These are phyloP conservation scores for Cucumis melo DNA, from an alignment of 306 rosid species.

Conservation along the genomic window DNA sequence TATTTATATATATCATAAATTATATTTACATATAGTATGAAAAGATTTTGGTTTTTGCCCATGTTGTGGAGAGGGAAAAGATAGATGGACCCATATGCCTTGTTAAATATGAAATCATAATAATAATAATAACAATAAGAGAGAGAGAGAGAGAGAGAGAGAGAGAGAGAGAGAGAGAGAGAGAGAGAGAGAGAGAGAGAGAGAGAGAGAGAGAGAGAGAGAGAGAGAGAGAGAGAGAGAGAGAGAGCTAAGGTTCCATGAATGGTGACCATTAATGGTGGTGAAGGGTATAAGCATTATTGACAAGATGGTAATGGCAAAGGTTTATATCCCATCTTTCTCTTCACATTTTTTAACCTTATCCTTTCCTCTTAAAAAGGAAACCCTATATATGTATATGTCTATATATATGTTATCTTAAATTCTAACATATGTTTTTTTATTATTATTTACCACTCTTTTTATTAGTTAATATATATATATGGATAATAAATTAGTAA, in stretches of 20 bases:
- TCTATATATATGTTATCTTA: too few relatives aligned
- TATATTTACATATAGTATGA: not conserved
- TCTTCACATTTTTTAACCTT: not conserved
- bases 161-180: too few relatives aligned
- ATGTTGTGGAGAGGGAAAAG: not conserved
- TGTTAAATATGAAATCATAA: not conserved
- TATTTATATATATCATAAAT: not conserved
- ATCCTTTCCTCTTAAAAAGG: not conserved
- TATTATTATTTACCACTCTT: too few relatives aligned
- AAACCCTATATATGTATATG: not conserved
- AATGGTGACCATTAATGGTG: conserved; percentile 6
- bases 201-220: not conserved
- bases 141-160: not conserved
- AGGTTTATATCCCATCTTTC: not conserved
- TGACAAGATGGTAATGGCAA: not conserved
- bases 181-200: not conserved
- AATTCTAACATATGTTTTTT: too few relatives aligned
- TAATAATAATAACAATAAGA: too few relatives aligned
- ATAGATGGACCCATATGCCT: not conserved
- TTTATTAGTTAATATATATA: too few relatives aligned
- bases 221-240: too few relatives aligned
- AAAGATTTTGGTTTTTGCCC: not conserved
- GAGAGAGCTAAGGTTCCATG: not conserved
- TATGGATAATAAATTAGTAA: too few relatives aligned
- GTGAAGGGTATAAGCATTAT: not conserved